Base-by-base conservation (phyloP, 148 eudicot species). In the Polygonum aviculare region DNA sequence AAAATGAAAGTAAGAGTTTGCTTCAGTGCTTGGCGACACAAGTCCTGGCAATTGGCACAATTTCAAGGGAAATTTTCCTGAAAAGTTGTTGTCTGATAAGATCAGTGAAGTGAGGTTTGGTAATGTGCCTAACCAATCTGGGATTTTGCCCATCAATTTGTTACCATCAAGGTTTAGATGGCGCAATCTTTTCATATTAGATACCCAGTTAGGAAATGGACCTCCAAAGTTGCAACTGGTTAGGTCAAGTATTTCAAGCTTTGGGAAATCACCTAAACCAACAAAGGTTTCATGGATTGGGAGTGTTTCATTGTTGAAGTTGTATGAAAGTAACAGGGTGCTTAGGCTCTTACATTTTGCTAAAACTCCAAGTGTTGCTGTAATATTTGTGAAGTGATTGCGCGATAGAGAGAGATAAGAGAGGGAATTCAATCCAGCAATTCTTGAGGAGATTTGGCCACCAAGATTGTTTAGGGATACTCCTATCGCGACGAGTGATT, bases 401-500 rank as follows among this genome's bases (percentile, higher is more conserved):
- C 2, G 47, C 1, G 47, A 7, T 44, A 44, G 47, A 7, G 47
- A 44, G 7, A 44, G 11, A 44, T 44, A 44, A 44, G 47, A 44
- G 11, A 44, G 47, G 47, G 47, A 7, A 6, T 44, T 44, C 47
- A 44, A 44, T 44, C 47, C 47, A 44, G 1, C 47, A 44, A 44
- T 44, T 7, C 47, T 44, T 7, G 47, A 89, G 90, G 84, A 80
- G 75, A 91, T 79, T 76, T 86, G 84, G 60, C 98, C 98, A 26
- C 70, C 48, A 35, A 93, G 78, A 47, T 55, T 69, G 75, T 91
- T 91, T 69, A 80, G 73, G 35, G 94, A 87, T 69, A 91, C 82
- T 48, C 94, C 88, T 63, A 91, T 33, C 50, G 96, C 98, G 41
- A 83, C 80, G 39, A 93, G 80, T 12, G 89, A 86, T 78, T 85